Base-by-base conservation (phyloP, 1,284 basidiomycete genomes). In the Ganoderma lucidum region DNA sequence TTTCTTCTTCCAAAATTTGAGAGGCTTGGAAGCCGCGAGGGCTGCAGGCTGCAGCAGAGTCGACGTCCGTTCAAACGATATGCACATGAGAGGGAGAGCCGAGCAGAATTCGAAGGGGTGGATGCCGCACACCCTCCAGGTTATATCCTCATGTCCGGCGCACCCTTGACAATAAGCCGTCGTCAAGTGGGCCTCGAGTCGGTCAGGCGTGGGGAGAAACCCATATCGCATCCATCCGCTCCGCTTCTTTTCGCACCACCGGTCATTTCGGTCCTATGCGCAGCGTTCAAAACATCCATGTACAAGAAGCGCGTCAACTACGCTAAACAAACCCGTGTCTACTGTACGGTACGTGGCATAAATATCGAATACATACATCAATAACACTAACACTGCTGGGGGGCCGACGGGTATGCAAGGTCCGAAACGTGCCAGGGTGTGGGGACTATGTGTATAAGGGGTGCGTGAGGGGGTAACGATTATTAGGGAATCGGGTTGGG, bases 401-500 rank as follows among this genome's bases (percentile, higher is more conserved):
- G 37, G n/a, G n/a, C 6, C 45, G 45, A 48, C 45, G 6, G 55
- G 17, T 41, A 44, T 48, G 39, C 30, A 63, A 51, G 32, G 44
- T 63, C 63, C 48, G 62, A 45, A 45, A 45, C 28, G 39, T 48
- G 61, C 37, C 23, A 35, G 62, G 62, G 30, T 28, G 23, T 55
- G 62, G 44, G 44, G 28, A 30, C 64, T 55, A 61, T 67, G 70
- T 23, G 70, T 71, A 71, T 71, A 53, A 63, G 30, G 55, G 39
- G 51, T 56, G 65, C 62, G 51, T 35, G 65, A 66, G 42, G 63
- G 67, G 67, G 59, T 68, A 62, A 62, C 15, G 37, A 39, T 64
- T n/a, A 69, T 69, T 69, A 69, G 67, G 60, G 60, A 51, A 62
- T 62, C 63, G 17, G 37, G 28, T 58, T 58, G 56, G 53, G 53